Evolutionary conservation across 495 filamentous ascomycete genomes (phyloP), one percentile per base, ranked within the genome.

Genomic region (Daldinia bambusicola): DNA sequence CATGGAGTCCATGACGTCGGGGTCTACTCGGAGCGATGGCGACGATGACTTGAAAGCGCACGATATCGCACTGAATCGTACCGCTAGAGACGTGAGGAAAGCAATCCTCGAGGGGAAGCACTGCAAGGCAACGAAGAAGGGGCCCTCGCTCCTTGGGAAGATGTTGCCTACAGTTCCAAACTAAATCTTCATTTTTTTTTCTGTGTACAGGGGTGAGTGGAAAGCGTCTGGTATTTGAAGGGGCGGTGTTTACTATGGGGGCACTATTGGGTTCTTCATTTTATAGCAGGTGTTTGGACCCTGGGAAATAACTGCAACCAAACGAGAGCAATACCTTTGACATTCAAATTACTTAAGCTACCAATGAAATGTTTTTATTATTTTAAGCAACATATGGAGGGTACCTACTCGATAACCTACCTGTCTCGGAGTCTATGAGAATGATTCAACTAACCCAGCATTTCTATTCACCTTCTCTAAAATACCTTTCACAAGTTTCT

Each of bases 1-100:
- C 1, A 72, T 74, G 1, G 77, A 80, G 14, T 77, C 76, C 34
- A 75, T 79, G 74, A 80, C 78, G 8, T 73, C 75, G 41, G 78
- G 78, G 2, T 76, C 74, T 52, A 80, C 73, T 34, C 71, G 71
- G 22, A 75, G 70, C 55, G 79, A 71, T n/a, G n/a, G n/a, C 0
- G 72, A 76, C 41, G 76, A 67, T 2, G 70, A 73, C 12, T 55
- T 43, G 4, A 74, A 67, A 37, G 74, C 76, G 34, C 72, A 75
- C 2, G 57, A 51, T 2, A 48, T 51, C 10, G 36, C 50, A 22
- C 40, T 45, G 18, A 34, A 16, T 16, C 20, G n/a, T 16, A 22
- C 20, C 26, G 16, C 43, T n/a, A 34, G 32, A 0, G 37, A n/a
- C 18, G 12, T 8, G n/a, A 66, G 18, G 9, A 12, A 48, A 53